Conservation (phyloP, 2,329 filamentous ascomycete species). For the Bipolaris gigantea region DNA sequence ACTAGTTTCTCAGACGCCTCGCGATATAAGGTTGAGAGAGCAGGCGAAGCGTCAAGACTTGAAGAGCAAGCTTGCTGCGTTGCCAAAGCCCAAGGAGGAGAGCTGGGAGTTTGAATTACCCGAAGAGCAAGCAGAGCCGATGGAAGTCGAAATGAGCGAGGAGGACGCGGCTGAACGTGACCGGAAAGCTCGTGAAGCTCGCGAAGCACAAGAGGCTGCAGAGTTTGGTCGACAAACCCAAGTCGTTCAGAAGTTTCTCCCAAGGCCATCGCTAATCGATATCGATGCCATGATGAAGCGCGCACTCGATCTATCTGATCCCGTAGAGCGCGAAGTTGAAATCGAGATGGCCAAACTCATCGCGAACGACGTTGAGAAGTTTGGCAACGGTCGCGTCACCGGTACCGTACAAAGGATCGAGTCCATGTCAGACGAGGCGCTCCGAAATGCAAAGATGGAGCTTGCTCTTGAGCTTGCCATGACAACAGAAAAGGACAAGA, state of each 20-base stretch:
- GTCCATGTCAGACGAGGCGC: slow-evolving; percentile 67
- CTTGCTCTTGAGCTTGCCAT: slow-evolving; percentile 69
- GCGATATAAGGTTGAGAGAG: slow-evolving; percentile 73
- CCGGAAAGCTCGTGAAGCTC: slow-evolving; percentile 62
- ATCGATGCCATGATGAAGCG: slow-evolving; percentile 66
- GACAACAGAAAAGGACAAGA: slow-evolving; percentile 54
- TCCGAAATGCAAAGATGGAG: slow-evolving; percentile 75
- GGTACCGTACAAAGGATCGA: slow-evolving; percentile 64
- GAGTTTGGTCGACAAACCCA: slow-evolving; percentile 85
- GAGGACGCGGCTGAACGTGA: slow-evolving; percentile 76
- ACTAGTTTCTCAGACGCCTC: slow-evolving; percentile 72
- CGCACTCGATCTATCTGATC: slow-evolving; percentile 63
- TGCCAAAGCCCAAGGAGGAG: slow-evolving; percentile 89
- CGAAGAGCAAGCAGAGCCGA: slow-evolving; percentile 71
- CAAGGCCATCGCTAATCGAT: slow-evolving; percentile 74
- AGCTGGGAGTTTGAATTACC: slow-evolving; percentile 95
- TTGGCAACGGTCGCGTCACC: slow-evolving; percentile 67
- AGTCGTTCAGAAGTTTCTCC: slow-evolving; percentile 83
- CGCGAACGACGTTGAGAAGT: slow-evolving; percentile 77
- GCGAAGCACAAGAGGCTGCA: slow-evolving; percentile 64
- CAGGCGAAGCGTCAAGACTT: slow-evolving; percentile 69
- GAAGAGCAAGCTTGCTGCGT: slow-evolving; percentile 71
- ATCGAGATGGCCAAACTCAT: slow-evolving; percentile 78
- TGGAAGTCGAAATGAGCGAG: slow-evolving; percentile 57
- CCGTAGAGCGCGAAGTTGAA: slow-evolving; percentile 70